Evolutionary conservation across 2,329 filamentous ascomycete species (phyloP).

Genomic region (Xylaria sp.): DNA sequence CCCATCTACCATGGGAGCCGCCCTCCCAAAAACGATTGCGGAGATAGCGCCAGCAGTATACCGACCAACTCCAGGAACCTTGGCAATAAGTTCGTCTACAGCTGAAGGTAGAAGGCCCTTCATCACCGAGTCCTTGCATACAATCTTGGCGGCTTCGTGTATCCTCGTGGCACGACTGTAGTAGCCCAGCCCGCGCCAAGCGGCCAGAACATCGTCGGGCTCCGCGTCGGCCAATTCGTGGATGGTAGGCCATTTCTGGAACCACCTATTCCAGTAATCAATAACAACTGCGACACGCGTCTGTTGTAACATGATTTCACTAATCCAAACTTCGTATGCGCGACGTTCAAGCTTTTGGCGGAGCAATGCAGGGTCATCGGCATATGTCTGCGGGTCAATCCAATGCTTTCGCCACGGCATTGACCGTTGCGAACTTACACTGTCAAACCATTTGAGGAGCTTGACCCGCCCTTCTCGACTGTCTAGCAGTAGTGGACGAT

Average conservation of each 20-base stretch:
- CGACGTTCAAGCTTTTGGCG: constrained; percentile 60
- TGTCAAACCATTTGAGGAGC: constrained; percentile 64
- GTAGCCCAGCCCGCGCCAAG: constrained; percentile 71
- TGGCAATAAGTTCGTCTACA: constrained; percentile 58
- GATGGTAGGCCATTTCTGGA: constrained; percentile 68
- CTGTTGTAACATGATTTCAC: constrained; percentile 74
- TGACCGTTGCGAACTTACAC: constrained; percentile 56
- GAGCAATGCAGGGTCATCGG: constrained; percentile 47
- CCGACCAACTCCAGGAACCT: constrained; percentile 68
- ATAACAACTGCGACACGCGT: constrained; percentile 71
- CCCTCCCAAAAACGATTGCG: constrained; percentile 69
- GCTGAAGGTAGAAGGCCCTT: constrained; percentile 61
- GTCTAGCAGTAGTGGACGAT: constrained; percentile 61
- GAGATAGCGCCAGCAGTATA: constrained; percentile 72
- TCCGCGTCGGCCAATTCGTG: constrained; percentile 63
- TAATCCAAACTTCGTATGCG: constrained; percentile 74
- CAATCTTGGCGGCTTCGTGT: constrained; percentile 64
- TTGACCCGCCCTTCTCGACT: constrained; percentile 49
- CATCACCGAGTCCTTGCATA: constrained; percentile 56
- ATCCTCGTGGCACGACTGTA: constrained; percentile 72
- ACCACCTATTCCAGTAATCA: constrained; percentile 72
- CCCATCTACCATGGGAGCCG: constrained; percentile 71
- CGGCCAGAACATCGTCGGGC: constrained; percentile 65
- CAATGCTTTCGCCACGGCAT: constrained; percentile 71
- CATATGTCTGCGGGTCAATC: constrained; percentile 56